Conservation (phyloP, 345 rosid genomes). For the Carallia brachiata region DNA sequence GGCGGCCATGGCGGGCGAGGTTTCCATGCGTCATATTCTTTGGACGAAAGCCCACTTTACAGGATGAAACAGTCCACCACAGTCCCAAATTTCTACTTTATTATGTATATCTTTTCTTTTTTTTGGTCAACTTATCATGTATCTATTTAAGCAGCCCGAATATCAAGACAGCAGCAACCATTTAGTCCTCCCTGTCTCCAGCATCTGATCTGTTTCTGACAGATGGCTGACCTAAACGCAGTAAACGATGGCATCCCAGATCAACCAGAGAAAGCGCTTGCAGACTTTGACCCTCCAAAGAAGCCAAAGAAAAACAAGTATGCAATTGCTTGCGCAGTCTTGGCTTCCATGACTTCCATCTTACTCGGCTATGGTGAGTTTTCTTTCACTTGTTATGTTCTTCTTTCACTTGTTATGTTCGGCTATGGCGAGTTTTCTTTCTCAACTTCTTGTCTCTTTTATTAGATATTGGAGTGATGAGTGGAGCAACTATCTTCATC, state of each 20-base stretch:
- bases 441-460: background rate
- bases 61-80: too few species aligned
- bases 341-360: constrained; percentile 81
- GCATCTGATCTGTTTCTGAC: background rate
- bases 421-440: constrained; percentile 57
- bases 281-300: constrained; percentile 43
- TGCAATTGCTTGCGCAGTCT: constrained; percentile 65
- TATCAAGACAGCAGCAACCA: too few species aligned
- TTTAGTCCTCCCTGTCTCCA: too few species aligned
- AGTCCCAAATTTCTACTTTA: too few species aligned
- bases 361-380: constrained; percentile 74
- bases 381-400: background rate
- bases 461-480: constrained; percentile 82
- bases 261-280: constrained; percentile 18
- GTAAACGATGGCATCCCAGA: constrained; percentile 7
- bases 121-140: too few species aligned
- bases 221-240: constrained; percentile 11
- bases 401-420: constrained; percentile 1
- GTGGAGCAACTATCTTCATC: constrained; percentile 65
- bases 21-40: too few species aligned
- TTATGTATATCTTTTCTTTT: too few species aligned
- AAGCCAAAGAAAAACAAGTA: constrained; percentile 62
- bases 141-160: too few species aligned
- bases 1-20: too few species aligned
- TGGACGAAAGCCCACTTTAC: too few species aligned